Evolutionary conservation across 768 basidiomycete genomes (phyloP), one percentile per base, ranked within the genome.

Genomic region (Tephrocybe sp.): DNA sequence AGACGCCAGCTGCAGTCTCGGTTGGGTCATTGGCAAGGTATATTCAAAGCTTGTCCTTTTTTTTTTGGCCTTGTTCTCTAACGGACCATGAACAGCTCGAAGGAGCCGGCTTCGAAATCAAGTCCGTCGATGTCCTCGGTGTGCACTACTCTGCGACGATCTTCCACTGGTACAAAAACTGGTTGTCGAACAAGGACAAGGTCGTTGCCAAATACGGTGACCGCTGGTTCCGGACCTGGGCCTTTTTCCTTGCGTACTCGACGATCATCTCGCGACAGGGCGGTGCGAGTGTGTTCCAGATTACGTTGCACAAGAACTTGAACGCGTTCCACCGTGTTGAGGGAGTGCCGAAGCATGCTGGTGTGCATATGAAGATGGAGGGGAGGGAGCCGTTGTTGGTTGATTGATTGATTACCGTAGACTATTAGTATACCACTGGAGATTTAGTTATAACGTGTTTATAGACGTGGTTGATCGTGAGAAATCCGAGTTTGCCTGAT

Each of bases 271-370:
- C 42, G 54, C 85, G 89, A 22, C 91, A 98, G 77, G 97, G 97
- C 27, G 76, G 86, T 11, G 83, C 88, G 6, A 90, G 92, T 0
- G 88, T 97, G 34, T 99, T 95, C 88, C 94, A 98, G 73, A 82
- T 99, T 63, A 97, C 94, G 4, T 70, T 94, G 53, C 95, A 98
- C 78, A 99, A 99, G 76, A 99, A 98, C 76, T 72, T 98, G 56
- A 98, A 98, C 64, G 91, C 86, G 0, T 98, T 85, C 75, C 93
- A 92, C 63, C 88, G 97, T 52, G 79, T 97, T 59, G 82, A 88
- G 37, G 93, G 91, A 24, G 82, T 95, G 22, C 71, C 79, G 15
- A 88, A 79, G 59, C 95, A 97, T 60, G 74, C 75, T n/a, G n/a
- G n/a, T n/a, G n/a, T n/a, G n/a, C n/a, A n/a, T n/a, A n/a, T n/a